Evolutionary conservation across 352 stramenopile species (phyloP), one percentile per base, ranked within the genome.

Genomic region (Phytophthora nicotianae): DNA sequence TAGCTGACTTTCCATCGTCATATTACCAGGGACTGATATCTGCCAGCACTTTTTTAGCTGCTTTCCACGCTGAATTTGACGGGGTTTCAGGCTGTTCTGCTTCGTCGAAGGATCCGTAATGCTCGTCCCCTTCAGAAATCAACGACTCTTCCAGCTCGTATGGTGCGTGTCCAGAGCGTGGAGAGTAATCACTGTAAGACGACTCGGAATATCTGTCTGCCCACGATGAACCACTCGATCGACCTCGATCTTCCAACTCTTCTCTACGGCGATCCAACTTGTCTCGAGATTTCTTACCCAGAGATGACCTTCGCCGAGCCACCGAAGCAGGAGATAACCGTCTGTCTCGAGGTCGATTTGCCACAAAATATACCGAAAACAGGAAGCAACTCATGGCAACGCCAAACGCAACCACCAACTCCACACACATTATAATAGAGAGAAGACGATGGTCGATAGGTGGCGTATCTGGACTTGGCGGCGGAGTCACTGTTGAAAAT

Each of bases 281-380:
- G 21, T 56, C 63, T 38, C 51, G 62, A 49, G 55, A 35, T 40
- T 68, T 63, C 45, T 63, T 74, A 47, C 50, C 53, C 43, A 33
- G 47, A 50, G 57, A 65, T 33, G 64, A 66, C 56, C 49, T 49
- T 58, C 56, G 65, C 3, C 62, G 58, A 6, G 63, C 55, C 32
- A 33, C 53, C 40, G 68, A 70, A 17, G 45, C 37, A 47, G 64
- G 50, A 35, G 64, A 68, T 20, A 60, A 47, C 11, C 57, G 50
- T 24, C 27, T 65, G 20, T 87, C 75, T 16, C 78, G 82, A 14
- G 87, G 87, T 6, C 87, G 87, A 68, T 93, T 95, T 4, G 75
- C 86, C 26, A 95, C 85, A 66, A 95, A 95, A 61, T 95, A 95
- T 9, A 95, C 84, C 1, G 87, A 95, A 58, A 95, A 91, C 26